phyloP scores from a whole-genome alignment of 1,139 yeast species.

The Suhomyces wounanorum region DNA sequence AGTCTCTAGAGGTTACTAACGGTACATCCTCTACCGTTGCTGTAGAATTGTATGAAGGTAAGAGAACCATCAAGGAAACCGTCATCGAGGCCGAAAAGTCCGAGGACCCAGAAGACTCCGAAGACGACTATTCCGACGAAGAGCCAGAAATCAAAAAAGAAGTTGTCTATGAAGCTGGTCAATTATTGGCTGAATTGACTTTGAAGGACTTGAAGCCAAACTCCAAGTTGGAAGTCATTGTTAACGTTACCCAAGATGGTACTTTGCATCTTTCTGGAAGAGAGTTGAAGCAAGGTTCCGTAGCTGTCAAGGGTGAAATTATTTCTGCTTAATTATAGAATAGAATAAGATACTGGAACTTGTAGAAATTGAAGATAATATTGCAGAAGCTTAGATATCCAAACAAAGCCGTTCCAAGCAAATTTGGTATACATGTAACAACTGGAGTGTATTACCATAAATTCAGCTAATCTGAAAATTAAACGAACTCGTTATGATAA shows the following conservation, averaged over 20 bases:
- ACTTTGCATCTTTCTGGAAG: slow-evolving; percentile 81
- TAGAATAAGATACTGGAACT: background rate
- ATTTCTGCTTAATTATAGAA: slow-evolving; percentile 15
- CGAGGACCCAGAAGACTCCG: slow-evolving; percentile 50
- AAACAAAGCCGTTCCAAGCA: too few species aligned
- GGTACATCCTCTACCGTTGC: slow-evolving; percentile 62
- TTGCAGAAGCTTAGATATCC: too few species aligned
- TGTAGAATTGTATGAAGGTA: slow-evolving; percentile 82
- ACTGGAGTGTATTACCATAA: too few species aligned
- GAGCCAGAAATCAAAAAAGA: slow-evolving; percentile 76
- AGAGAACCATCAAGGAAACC: slow-evolving; percentile 75
- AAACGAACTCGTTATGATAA: too few species aligned
- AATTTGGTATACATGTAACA: too few species aligned
- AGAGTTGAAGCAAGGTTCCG: slow-evolving; percentile 70
- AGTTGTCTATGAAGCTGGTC: slow-evolving; percentile 74
- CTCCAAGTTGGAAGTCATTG: slow-evolving; percentile 70
- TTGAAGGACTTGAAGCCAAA: slow-evolving; percentile 73
- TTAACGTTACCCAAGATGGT: slow-evolving; percentile 85
- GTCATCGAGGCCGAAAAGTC: slow-evolving; percentile 60
- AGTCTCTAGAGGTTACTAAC: slow-evolving; percentile 65
- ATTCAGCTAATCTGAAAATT: too few species aligned
- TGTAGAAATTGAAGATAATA: background rate
- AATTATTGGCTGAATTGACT: slow-evolving; percentile 75
- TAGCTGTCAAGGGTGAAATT: slow-evolving; percentile 54
- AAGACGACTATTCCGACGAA: slow-evolving; percentile 42